These are phyloP conservation scores for Geotrichum fermentans DNA, from an alignment of 1,139 yeast species.

Conservation along the genomic window DNA sequence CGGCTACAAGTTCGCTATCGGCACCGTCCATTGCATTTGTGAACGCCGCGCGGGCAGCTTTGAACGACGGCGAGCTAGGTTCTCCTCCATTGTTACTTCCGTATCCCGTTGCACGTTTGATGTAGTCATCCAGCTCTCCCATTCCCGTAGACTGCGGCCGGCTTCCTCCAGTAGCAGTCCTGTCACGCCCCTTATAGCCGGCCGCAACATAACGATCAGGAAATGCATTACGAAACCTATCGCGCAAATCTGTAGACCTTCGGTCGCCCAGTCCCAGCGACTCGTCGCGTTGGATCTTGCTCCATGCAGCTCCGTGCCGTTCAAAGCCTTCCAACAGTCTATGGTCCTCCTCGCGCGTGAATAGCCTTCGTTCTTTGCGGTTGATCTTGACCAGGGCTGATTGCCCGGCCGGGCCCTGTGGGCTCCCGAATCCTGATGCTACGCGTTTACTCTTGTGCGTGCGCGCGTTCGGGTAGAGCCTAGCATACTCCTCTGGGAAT, in stretches of 20 bases:
- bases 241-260: conserved; percentile 43
- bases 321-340: conserved; percentile 61
- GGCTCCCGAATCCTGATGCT: conserved; percentile 13
- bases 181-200: conserved; percentile 41
- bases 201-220: conserved; percentile 44
- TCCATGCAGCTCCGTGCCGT: conserved; percentile 83
- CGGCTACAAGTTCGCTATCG: conserved; percentile 12
- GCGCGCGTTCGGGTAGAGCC: conserved; percentile 43
- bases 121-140: neutral
- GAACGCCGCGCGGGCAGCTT: conserved; percentile 21
- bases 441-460: conserved; percentile 40
- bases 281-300: conserved; percentile 56
- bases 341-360: conserved; percentile 73
- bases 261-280: conserved; percentile 38
- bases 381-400: conserved; percentile 37
- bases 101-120: conserved; percentile 1
- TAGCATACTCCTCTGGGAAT: conserved; percentile 43
- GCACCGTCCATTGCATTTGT: conserved; percentile 12
- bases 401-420: neutral
- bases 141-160: conserved; percentile 8
- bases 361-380: conserved; percentile 43
- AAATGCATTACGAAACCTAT: conserved; percentile 44
- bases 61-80: conserved; percentile 19
- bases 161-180: conserved; percentile 1
- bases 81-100: conserved; percentile 2